Percentiles rank a stretch among this genome's conserved stretches.
phyloP scores from a whole-genome alignment of 208 protist genomes.

The Porcisia hertigi region DNA sequence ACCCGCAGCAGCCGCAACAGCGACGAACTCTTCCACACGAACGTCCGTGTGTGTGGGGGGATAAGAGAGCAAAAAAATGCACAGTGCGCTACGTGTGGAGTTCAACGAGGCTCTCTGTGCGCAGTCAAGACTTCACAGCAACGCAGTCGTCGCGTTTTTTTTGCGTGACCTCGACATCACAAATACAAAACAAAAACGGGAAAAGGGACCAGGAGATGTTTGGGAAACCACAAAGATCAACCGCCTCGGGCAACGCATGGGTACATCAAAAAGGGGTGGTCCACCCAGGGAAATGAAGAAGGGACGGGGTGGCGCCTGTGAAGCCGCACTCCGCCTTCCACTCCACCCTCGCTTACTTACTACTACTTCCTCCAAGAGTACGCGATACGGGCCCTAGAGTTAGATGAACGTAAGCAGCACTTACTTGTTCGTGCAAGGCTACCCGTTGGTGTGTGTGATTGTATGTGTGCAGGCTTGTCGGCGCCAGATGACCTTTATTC shows the following conservation, averaged over 20 bases:
- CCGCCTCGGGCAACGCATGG: not conserved
- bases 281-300: too few relatives aligned
- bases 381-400: conserved; percentile 22
- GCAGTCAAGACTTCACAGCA: too few relatives aligned
- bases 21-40: conserved; percentile 93
- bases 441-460: not conserved
- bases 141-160: too few relatives aligned
- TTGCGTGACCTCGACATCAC: too few relatives aligned
- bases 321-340: conserved; percentile 19
- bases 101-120: too few relatives aligned
- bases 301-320: too few relatives aligned
- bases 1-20: conserved; percentile 97
- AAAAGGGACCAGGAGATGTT: conserved; percentile 86
- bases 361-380: not conserved
- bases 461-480: not conserved
- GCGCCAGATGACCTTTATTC: not conserved
- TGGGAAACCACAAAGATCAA: conserved; percentile 68
- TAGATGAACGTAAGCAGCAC: conserved; percentile 21
- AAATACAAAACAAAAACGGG: conserved; percentile 63
- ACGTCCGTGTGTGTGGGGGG: conserved; percentile 71
- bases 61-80: too few relatives aligned
- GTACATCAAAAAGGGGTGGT: too few relatives aligned
- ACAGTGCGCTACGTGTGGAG: too few relatives aligned
- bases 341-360: conserved; percentile 4
- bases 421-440: not conserved